Conservation (phyloP, 306 rosid species). For the Gastrolobium bilobum region DNA sequence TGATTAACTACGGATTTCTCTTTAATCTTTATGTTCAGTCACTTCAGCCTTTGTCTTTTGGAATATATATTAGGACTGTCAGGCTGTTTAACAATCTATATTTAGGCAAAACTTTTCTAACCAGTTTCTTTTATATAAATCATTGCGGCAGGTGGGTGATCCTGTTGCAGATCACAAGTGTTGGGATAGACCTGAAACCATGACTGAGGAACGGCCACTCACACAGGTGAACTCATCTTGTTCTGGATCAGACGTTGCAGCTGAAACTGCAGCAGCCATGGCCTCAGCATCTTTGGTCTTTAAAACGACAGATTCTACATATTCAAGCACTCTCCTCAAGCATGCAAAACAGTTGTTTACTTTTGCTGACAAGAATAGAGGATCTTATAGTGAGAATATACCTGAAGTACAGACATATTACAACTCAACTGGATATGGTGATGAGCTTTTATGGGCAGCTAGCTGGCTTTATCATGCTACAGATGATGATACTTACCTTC, state of each 20-base stretch:
- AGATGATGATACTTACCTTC: slow-evolving; percentile 69
- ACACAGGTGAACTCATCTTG: slow-evolving; percentile 73
- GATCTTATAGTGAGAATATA: slow-evolving; percentile 71
- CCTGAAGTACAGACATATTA: slow-evolving; percentile 76
- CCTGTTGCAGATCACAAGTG: slow-evolving; percentile 80
- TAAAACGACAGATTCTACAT: slow-evolving; percentile 62
- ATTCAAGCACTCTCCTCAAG: slow-evolving; percentile 79
- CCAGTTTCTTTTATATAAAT: slow-evolving; percentile 35
- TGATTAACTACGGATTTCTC: slow-evolving; percentile 19
- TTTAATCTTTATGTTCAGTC: neutral
- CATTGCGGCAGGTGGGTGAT: slow-evolving; percentile 81
- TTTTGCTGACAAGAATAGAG: slow-evolving; percentile 77
- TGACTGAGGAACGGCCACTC: slow-evolving; percentile 77
- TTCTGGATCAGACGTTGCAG: slow-evolving; percentile 95
- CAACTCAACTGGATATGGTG: slow-evolving; percentile 93
- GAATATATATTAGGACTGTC: slow-evolving; percentile 8
- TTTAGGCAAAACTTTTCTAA: slow-evolving; percentile 31
- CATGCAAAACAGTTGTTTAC: slow-evolving; percentile 86
- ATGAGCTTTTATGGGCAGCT: slow-evolving; percentile 98
- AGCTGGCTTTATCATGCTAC: slow-evolving; percentile 99
- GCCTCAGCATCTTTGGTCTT: slow-evolving; percentile 98
- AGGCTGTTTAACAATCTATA: neutral
- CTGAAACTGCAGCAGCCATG: slow-evolving; percentile 97
- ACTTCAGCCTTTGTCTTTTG: slow-evolving; percentile 20
- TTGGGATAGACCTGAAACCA: slow-evolving; percentile 92